Percentiles rank a stretch among this genome's conserved stretches.
Evolutionary conservation across 140 eudicot species (phyloP).

Genomic region (Bidens hawaiensis): DNA sequence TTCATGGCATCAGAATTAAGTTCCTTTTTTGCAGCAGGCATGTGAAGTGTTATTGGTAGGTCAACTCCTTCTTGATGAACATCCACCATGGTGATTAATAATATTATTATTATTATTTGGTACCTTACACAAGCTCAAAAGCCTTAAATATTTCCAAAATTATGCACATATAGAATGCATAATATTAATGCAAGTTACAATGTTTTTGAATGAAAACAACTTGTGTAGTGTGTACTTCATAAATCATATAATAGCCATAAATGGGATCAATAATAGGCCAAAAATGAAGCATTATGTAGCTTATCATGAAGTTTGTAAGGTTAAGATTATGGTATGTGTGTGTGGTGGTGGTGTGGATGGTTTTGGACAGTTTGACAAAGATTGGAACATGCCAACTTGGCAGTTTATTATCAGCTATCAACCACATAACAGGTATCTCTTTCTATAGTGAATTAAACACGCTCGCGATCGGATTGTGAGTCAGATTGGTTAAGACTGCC

Average conservation of each 20-base stretch:
- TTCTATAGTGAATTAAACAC: slow-evolving; percentile 1
- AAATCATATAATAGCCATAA: slow-evolving; percentile 12
- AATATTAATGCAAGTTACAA: slow-evolving; percentile 1
- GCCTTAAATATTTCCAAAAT: neutral
- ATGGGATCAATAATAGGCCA: slow-evolving; percentile 1
- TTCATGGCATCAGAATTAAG: slow-evolving; percentile 69
- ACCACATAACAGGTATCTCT: slow-evolving; percentile 31
- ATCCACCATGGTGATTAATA: slow-evolving; percentile 33
- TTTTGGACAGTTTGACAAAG: slow-evolving; percentile 14
- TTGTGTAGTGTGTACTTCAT: slow-evolving; percentile 2
- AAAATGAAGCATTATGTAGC: neutral
- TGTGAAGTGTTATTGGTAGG: slow-evolving; percentile 17
- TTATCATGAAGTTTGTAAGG: slow-evolving; percentile 16
- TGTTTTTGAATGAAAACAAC: slow-evolving; percentile 14
- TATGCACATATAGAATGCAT: slow-evolving; percentile 12
- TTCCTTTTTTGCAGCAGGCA: slow-evolving; percentile 49
- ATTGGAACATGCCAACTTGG: slow-evolving; percentile 25
- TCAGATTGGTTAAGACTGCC: slow-evolving; percentile 3
- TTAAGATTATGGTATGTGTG: slow-evolving; percentile 24
- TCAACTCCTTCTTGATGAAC: slow-evolving; percentile 23
- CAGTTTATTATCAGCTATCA: slow-evolving; percentile 23
- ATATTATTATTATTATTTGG: too few relatives aligned
- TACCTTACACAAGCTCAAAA: neutral
- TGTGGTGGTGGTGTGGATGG: slow-evolving; percentile 33
- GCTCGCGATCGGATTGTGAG: slow-evolving; percentile 8